phyloP scores from a whole-genome alignment of 2,329 filamentous ascomycete genomes.

The Stachybotrys echinatus region DNA sequence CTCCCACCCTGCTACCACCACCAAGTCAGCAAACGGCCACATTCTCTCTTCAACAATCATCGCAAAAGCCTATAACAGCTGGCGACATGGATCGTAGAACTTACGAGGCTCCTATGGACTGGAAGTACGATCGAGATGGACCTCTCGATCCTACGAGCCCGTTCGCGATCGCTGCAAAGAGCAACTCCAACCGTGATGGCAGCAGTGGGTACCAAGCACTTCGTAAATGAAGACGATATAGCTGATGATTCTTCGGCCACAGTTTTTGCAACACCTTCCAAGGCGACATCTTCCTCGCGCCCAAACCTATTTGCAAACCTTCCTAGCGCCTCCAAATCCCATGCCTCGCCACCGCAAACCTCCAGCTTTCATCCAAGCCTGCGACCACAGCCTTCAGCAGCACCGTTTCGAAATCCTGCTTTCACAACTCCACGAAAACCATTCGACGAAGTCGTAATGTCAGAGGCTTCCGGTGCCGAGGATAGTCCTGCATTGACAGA shows the following conservation, averaged over 20 bases:
- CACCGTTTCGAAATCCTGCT: slow-evolving; percentile 57
- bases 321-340: slow-evolving; percentile 35
- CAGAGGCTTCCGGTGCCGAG: slow-evolving; percentile 53
- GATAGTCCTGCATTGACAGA: slow-evolving; percentile 57
- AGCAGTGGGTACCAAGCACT: slow-evolving; percentile 13
- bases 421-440: slow-evolving; percentile 59
- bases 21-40: background rate
- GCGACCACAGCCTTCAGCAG: slow-evolving; percentile 35
- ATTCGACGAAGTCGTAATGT: slow-evolving; percentile 46
- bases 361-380: slow-evolving; percentile 41
- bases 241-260: background rate
- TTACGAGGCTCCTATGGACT: slow-evolving; percentile 60
- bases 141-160: slow-evolving; percentile 58
- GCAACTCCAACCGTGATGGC: slow-evolving; percentile 37
- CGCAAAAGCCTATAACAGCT: background rate
- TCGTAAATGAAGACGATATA: background rate
- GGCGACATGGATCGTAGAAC: slow-evolving; percentile 47
- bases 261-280: slow-evolving; percentile 34
- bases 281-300: slow-evolving; percentile 23
- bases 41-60: background rate
- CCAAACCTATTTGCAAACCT: slow-evolving; percentile 29
- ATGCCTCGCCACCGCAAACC: slow-evolving; percentile 32
- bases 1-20: too few relatives aligned
- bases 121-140: slow-evolving; percentile 55
- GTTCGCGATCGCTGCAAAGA: slow-evolving; percentile 48